A percentile compares a stretch with the other conserved stretches of the same genome.
Evolutionary conservation across 2,329 filamentous ascomycete genomes (phyloP).

Genomic region (Claviceps arundinis): DNA sequence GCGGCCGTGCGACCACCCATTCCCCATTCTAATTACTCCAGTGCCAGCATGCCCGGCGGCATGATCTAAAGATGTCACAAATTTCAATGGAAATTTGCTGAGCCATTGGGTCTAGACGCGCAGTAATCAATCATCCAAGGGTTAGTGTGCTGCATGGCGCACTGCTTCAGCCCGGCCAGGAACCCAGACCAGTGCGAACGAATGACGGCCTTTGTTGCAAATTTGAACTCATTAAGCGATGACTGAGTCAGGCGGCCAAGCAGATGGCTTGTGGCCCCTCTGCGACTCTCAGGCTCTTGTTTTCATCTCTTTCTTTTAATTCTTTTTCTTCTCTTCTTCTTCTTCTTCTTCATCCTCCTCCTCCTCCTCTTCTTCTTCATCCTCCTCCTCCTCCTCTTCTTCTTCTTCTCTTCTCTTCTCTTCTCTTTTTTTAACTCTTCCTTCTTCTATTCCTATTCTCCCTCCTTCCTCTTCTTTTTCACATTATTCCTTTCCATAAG

Average conservation of each 20-base stretch:
- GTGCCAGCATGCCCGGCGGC: conserved; percentile 25
- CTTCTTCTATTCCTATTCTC: background rate
- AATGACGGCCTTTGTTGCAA: conserved; percentile 4
- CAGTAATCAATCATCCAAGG: too few relatives aligned
- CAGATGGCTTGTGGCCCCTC: background rate
- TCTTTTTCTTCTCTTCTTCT: background rate
- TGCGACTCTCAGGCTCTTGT: background rate
- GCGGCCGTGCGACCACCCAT: background rate
- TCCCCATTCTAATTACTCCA: conserved; percentile 13
- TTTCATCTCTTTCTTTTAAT: background rate
- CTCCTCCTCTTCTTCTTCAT: background rate
- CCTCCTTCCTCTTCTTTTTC: background rate
- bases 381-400: background rate
- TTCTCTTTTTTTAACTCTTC: background rate
- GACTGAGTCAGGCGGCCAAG: background rate
- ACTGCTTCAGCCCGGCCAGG: background rate
- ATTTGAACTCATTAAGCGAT: conserved; percentile 1
- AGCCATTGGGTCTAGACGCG: background rate
- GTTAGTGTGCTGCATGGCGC: background rate
- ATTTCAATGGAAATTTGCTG: too few relatives aligned
- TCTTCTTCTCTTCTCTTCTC: background rate
- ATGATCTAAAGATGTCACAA: conserved; percentile 24
- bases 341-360: background rate
- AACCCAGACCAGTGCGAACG: conserved; percentile 2
- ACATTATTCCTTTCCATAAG: background rate